A percentile compares a stretch with the other conserved stretches of the same genome.
Conservation (phyloP, 208 protist genomes). For the Novymonas esmeraldas region DNA sequence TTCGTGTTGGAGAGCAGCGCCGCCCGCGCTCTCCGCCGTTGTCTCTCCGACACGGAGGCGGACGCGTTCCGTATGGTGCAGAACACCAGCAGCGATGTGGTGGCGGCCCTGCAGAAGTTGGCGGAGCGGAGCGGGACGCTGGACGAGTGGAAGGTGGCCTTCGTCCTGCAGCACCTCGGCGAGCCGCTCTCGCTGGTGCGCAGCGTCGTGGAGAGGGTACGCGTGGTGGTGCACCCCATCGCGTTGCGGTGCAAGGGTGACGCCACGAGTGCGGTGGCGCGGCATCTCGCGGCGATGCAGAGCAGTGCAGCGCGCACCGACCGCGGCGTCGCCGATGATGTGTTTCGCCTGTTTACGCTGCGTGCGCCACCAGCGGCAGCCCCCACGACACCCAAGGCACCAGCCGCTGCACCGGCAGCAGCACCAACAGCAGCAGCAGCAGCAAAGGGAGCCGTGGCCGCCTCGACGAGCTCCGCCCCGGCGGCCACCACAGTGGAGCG, state of each 20-base stretch:
- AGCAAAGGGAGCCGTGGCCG: too few relatives aligned
- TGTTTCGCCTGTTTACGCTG: conserved; percentile 29
- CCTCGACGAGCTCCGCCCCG: too few relatives aligned
- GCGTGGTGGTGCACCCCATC: conserved; percentile 7
- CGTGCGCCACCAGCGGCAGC: conserved; percentile 7
- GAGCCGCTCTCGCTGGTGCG: conserved; percentile 22
- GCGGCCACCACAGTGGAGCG: too few relatives aligned
- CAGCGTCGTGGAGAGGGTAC: conserved; percentile 34
- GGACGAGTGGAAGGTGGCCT: conserved; percentile 45
- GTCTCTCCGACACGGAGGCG: conserved; percentile 36
- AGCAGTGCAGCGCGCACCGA: conserved; percentile 5
- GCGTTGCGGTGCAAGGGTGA: conserved; percentile 3
- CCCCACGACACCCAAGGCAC: neutral
- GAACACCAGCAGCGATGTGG: conserved; percentile 41
- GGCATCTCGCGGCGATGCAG: conserved; percentile 12
- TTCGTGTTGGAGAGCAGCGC: conserved; percentile 26
- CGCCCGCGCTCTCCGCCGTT: conserved; percentile 6
- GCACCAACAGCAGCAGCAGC: neutral
- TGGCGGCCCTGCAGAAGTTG: conserved; percentile 31
- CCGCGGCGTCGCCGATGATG: conserved; percentile 16
- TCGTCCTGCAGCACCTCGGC: conserved; percentile 32
- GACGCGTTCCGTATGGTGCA: conserved; percentile 51
- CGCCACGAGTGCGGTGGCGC: conserved; percentile 5
- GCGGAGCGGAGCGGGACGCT: conserved; percentile 26
- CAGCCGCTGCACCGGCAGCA: neutral